These are phyloP conservation scores for Panus rudis DNA, from an alignment of 768 basidiomycete species.

Conservation along the genomic window DNA sequence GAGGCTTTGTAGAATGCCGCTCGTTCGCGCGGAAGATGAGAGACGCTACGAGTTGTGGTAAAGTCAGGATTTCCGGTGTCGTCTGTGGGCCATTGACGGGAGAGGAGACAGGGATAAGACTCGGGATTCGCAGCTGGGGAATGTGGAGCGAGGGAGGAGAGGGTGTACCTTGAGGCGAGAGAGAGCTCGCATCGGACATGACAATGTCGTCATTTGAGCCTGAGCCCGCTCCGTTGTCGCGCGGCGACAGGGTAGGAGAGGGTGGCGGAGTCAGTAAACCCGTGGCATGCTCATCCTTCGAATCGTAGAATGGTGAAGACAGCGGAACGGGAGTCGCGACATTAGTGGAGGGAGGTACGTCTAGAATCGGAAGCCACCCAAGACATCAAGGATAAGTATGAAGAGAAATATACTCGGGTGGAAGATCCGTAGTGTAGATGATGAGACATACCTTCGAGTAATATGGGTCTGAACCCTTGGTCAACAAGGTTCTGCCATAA, in stretches of 20 bases:
- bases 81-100: background rate
- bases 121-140: background rate
- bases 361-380: too few species aligned
- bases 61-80: constrained; percentile 11
- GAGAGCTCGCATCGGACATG: background rate
- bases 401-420: too few species aligned
- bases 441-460: constrained; percentile 1
- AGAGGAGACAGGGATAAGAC: background rate
- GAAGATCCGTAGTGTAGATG: too few species aligned
- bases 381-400: too few species aligned
- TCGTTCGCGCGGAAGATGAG: constrained; percentile 21
- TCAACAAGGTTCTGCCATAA: constrained; percentile 27
- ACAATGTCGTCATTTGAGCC: background rate
- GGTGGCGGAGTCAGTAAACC: constrained; percentile 2
- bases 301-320: too few species aligned
- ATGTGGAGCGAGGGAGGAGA: background rate
- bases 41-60: constrained; percentile 21
- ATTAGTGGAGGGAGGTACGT: too few species aligned
- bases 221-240: too few species aligned
- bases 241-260: background rate
- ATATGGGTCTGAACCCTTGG: constrained; percentile 23
- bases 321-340: too few species aligned
- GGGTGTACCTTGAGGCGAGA: background rate
- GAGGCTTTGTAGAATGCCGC: constrained; percentile 14
- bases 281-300: too few species aligned